Evolutionary conservation across 192 early-diverging fungal species (phyloP), one percentile per base, ranked within the genome.

Genomic region (Martensiomyces pterosporus): DNA sequence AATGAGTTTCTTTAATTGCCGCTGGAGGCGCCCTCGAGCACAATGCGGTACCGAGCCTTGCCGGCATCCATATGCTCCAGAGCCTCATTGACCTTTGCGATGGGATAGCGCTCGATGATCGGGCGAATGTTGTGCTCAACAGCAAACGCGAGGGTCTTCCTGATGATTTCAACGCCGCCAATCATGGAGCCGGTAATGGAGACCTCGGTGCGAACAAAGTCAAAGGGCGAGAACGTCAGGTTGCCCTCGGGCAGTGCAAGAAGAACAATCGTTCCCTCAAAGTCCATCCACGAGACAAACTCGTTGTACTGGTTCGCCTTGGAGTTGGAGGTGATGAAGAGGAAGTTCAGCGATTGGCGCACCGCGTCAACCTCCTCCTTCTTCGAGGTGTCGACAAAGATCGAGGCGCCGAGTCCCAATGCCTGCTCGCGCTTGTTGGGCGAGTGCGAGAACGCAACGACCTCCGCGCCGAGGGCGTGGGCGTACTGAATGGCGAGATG

Each of bases 401-500:
- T 64, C 10, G 77, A 61, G 3, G 82, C 85, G 4, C 81, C 85
- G 24, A 84, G 82, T 14, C 62, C 22, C 0, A 60, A 9, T 0
- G 76, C 68, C 55, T 83, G 68, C 19, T 79, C 60, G 39, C 67
- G 66, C 66, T 87, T 84, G 57, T 61, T 69, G 16, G 68, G 55
- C 22, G 75, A 77, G 40, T 75, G 69, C 36, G 85, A 85, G 14
- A 86, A 71, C 2, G 78, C 81, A 17, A 75, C 42, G 4, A 84
- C 74, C 4, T 79, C 51, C n/a, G 75, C 65, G 3, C 67, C 60
- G 18, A 75, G 65, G 0, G 78, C 81, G 5, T 41, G 39, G 27
- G 81, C 82, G 45, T 66, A 86, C 65, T 86, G 85, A 13, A 86
- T 64, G n/a, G 79, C 85, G 43, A 87, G 76, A 50, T 87, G 86